Evolutionary conservation across 2,329 filamentous ascomycete genomes (phyloP).

Genomic region (Nemania abortiva): DNA sequence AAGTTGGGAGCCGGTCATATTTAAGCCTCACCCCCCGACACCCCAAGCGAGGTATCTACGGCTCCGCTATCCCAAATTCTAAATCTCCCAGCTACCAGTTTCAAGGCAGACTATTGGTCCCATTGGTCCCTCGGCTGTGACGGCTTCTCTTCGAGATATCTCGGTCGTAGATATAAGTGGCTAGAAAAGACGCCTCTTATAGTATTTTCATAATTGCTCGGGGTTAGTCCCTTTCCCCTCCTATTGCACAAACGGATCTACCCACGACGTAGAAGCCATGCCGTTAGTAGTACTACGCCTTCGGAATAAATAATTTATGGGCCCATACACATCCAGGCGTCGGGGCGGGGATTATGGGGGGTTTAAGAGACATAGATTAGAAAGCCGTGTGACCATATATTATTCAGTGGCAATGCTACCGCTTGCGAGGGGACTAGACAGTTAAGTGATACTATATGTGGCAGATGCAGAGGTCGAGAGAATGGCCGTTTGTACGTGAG

Average conservation of each 20-base stretch:
- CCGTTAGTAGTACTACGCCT: too few species aligned
- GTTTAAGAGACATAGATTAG: too few species aligned
- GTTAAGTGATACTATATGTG: too few species aligned
- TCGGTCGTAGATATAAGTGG: not conserved
- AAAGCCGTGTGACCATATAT: too few species aligned
- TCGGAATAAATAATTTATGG: not conserved
- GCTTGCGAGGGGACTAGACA: too few species aligned
- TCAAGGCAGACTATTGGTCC: not conserved
- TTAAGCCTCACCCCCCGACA: not conserved
- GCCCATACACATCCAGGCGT: too few species aligned
- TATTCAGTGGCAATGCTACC: too few species aligned
- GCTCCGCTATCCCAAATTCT: not conserved
- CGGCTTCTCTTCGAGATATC: not conserved
- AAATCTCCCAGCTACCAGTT: not conserved
- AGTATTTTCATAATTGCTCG: not conserved
- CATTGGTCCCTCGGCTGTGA: not conserved
- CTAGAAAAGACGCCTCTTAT: not conserved
- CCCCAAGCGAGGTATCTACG: not conserved
- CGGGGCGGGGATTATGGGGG: too few species aligned
- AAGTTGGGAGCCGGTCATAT: not conserved
- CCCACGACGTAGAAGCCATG: not conserved
- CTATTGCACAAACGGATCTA: not conserved
- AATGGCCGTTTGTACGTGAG: too few species aligned
- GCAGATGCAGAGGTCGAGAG: too few species aligned
- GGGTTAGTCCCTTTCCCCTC: not conserved